Percentiles rank a stretch among this genome's conserved stretches.
phyloP scores from a whole-genome alignment of 768 basidiomycete species.

The Tephrocybe sp. region DNA sequence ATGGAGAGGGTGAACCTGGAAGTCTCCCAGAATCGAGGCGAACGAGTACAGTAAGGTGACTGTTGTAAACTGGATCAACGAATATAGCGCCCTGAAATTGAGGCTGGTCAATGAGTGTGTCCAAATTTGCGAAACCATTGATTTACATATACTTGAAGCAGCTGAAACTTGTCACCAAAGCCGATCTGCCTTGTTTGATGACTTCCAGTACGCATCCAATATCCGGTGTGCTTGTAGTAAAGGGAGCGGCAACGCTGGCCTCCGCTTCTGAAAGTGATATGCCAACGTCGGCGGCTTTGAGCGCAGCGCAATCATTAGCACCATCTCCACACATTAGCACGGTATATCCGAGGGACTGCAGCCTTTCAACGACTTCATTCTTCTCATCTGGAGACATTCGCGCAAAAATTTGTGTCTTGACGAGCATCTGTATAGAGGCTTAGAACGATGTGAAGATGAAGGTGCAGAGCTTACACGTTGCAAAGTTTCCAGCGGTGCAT shows the following conservation, averaged over 20 bases:
- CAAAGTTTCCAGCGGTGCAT: constrained; percentile 90
- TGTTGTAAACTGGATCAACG: constrained; percentile 98
- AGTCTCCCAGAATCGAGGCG: constrained; percentile 94
- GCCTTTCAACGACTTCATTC: constrained; percentile 94
- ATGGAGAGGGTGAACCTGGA: constrained; percentile 60
- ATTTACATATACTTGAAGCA: constrained; percentile 99
- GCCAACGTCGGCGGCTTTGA: constrained; percentile 98
- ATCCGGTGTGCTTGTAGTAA: constrained; percentile 91
- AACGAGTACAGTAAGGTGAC: constrained; percentile 95
- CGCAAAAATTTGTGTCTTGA: constrained; percentile 94
- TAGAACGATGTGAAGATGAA: neutral
- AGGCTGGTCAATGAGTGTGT: constrained; percentile 11
- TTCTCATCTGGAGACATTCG: constrained; percentile 99
- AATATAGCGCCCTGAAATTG: constrained; percentile 86
- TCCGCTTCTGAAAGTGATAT: constrained; percentile 97
- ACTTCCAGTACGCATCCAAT: constrained; percentile 96
- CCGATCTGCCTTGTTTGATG: constrained; percentile 94
- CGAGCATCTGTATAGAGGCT: constrained; percentile 73
- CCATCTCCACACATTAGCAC: constrained; percentile 99
- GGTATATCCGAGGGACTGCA: constrained; percentile 92
- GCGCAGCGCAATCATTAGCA: constrained; percentile 96
- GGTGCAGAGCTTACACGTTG: constrained; percentile 67
- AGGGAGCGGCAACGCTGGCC: constrained; percentile 97
- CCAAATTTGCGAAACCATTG: neutral
- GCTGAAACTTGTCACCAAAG: constrained; percentile 96